A percentile compares a stretch with the other conserved stretches of the same genome.
These are phyloP conservation scores for Hanseniaspora singularis DNA, from an alignment of 805 yeast genomes.

Conservation along the genomic window DNA sequence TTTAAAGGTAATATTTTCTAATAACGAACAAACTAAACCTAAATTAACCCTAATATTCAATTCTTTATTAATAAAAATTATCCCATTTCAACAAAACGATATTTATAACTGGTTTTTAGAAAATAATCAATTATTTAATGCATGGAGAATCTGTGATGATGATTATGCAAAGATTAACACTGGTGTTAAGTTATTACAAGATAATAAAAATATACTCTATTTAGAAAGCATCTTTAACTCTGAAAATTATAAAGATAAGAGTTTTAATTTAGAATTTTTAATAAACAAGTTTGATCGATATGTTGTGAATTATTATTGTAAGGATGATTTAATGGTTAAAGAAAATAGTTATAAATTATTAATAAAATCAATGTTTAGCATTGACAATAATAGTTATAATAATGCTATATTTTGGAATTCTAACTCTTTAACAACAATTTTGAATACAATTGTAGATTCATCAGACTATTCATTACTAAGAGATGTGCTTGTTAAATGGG, in stretches of 20 bases:
- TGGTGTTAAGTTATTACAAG: neutral
- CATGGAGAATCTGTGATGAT: conserved; percentile 2
- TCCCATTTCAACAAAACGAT: neutral
- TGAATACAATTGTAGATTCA: neutral
- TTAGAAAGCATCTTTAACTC: neutral
- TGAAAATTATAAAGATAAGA: neutral
- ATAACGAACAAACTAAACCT: neutral
- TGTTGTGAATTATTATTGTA: neutral
- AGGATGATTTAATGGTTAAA: too few species aligned
- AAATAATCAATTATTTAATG: neutral
- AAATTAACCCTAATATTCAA: neutral
- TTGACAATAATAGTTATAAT: neutral
- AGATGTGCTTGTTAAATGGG: neutral
- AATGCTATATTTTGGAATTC: neutral
- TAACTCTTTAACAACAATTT: neutral
- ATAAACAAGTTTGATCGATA: neutral
- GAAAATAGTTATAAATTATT: neutral
- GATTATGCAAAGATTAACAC: neutral
- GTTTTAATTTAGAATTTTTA: neutral
- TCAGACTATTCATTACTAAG: neutral
- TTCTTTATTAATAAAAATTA: neutral
- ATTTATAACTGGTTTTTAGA: conserved; percentile 5
- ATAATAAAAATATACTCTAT: neutral
- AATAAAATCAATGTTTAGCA: neutral
- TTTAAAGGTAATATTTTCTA: neutral